These are phyloP conservation scores for Fragilaria crotonensis DNA, from an alignment of 108 stramenopile species.

Conservation along the genomic window DNA sequence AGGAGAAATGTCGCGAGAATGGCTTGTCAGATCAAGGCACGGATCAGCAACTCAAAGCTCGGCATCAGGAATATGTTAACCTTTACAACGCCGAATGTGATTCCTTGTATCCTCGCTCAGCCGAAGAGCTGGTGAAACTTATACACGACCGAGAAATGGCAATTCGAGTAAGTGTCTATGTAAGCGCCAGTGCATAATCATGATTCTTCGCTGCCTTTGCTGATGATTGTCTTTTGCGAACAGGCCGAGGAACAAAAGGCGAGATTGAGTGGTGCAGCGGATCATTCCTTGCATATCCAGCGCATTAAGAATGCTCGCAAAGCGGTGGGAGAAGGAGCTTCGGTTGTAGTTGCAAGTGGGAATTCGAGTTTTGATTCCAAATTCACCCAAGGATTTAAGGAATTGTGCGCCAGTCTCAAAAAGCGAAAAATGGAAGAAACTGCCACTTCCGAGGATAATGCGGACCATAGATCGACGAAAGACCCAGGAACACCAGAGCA, in stretches of 20 bases:
- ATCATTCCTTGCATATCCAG: neutral
- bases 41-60: conserved; percentile 32
- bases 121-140: conserved; percentile 23
- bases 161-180: neutral
- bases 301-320: neutral
- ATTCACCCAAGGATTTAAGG: neutral
- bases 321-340: too few species aligned
- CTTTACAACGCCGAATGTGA: conserved; percentile 57
- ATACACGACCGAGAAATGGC: conserved; percentile 24
- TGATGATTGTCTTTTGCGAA: neutral
- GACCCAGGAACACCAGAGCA: too few species aligned
- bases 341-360: neutral
- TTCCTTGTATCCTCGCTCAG: conserved; percentile 31
- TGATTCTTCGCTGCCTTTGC: neutral
- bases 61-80: conserved; percentile 36
- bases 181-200: neutral
- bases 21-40: conserved; percentile 31
- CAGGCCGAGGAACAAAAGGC: neutral
- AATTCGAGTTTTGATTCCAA: neutral
- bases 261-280: neutral
- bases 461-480: too few species aligned
- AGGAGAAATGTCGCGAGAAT: conserved; percentile 31
- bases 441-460: neutral
- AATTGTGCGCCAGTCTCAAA: neutral
- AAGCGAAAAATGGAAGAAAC: neutral